phyloP scores from a whole-genome alignment of 1,139 yeast genomes.

The Scheffersomyces segobiensis region DNA sequence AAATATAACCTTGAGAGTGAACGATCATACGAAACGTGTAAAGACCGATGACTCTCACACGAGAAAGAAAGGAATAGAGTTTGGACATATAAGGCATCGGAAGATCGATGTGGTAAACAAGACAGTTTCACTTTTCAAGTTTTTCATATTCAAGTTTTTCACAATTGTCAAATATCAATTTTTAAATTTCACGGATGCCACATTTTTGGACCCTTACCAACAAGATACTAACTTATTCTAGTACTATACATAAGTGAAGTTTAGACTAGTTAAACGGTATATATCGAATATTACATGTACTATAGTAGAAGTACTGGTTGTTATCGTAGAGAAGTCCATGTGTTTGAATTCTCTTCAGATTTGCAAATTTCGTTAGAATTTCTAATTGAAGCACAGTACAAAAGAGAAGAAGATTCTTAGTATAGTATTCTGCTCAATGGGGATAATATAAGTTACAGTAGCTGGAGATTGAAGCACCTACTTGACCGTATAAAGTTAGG shows the following conservation, averaged over 20 bases:
- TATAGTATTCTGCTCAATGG: background rate
- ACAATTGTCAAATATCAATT: no score
- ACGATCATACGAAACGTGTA: no score
- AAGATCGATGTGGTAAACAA: no score
- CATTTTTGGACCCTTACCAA: background rate
- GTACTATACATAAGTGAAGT: conserved; percentile 51
- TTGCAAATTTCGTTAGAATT: background rate
- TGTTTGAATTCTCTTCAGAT: background rate
- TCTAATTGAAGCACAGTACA: background rate
- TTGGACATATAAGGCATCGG: no score
- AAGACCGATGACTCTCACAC: no score
- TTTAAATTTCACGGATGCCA: no score
- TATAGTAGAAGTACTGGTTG: background rate
- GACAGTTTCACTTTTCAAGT: no score
- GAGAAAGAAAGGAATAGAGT: no score
- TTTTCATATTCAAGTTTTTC: no score
- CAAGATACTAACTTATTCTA: conserved; percentile 28
- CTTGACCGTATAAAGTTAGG: background rate
- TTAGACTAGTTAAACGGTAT: conserved; percentile 10
- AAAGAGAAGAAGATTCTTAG: background rate
- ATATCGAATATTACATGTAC: background rate
- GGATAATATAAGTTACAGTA: no score
- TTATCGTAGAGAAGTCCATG: background rate
- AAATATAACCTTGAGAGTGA: no score
- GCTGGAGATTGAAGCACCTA: no score